Percentiles rank a stretch among this genome's conserved stretches.
phyloP scores from a whole-genome alignment of 768 basidiomycete genomes.

The Boletus subcaerulescens region DNA sequence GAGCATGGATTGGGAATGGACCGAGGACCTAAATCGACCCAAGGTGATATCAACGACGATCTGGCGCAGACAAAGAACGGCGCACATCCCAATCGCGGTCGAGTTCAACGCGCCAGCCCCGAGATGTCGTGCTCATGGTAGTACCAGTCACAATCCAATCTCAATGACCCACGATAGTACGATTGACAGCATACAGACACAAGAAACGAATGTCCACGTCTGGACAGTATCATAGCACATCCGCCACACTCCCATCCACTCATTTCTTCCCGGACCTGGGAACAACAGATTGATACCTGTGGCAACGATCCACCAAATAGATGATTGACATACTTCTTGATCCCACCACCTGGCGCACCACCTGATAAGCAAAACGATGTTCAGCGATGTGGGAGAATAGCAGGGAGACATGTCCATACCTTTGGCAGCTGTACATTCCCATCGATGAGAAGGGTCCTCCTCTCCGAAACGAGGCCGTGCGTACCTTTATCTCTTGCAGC shows the following conservation, averaged over 20 bases:
- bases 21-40: constrained; percentile 58
- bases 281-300: constrained; percentile 5
- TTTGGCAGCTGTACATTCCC: constrained; percentile 26
- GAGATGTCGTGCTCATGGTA: constrained; percentile 7
- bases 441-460: neutral
- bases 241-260: constrained; percentile 4
- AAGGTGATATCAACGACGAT: neutral
- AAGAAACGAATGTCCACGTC: neutral
- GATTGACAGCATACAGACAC: constrained; percentile 6
- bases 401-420: constrained; percentile 17
- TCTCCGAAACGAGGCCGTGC: constrained; percentile 13
- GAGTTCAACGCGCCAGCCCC: constrained; percentile 24
- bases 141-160: neutral
- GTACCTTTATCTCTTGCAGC: constrained; percentile 70
- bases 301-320: constrained; percentile 1
- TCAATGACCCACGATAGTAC: neutral
- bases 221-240: neutral
- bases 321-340: constrained; percentile 72
- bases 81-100: constrained; percentile 31
- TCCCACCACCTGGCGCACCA: constrained; percentile 68
- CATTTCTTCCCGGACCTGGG: constrained; percentile 72
- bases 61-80: neutral
- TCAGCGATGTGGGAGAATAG: constrained; percentile 6
- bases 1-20: constrained; percentile 79
- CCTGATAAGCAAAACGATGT: constrained; percentile 36